These are phyloP conservation scores for Suillus paluster DNA, from an alignment of 768 basidiomycete species.

Conservation along the genomic window DNA sequence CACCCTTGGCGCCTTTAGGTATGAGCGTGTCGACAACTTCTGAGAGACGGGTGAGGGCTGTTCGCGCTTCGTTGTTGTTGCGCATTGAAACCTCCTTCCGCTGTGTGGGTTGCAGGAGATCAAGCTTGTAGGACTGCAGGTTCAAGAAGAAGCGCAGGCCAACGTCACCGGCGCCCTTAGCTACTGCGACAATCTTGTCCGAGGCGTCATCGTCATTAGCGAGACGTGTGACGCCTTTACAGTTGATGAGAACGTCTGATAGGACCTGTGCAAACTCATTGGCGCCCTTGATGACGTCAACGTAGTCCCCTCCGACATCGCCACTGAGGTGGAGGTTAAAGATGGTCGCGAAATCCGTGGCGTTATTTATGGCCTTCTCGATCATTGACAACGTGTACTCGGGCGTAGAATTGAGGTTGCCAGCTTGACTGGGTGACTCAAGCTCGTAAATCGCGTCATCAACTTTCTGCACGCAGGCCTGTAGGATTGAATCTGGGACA, in stretches of 20 bases:
- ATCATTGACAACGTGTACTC: conserved; percentile 99
- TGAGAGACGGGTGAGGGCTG: conserved; percentile 81
- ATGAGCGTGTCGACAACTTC: conserved; percentile 85
- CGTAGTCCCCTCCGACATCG: conserved; percentile 90
- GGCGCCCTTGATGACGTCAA: conserved; percentile 96
- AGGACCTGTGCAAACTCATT: conserved; percentile 96
- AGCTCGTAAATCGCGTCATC: conserved; percentile 98
- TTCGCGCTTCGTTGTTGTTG: conserved; percentile 86
- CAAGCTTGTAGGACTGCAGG: conserved; percentile 93
- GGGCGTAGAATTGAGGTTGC: conserved; percentile 96
- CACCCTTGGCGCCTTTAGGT: conserved; percentile 79
- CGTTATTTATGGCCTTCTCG: conserved; percentile 93
- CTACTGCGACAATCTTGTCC: conserved; percentile 86
- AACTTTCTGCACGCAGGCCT: conserved; percentile 95
- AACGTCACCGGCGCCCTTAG: conserved; percentile 85
- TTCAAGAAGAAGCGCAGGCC: conserved; percentile 94
- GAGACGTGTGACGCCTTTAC: conserved; percentile 94
- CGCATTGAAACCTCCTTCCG: conserved; percentile 88
- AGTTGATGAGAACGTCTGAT: conserved; percentile 89
- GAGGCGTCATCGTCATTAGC: conserved; percentile 89
- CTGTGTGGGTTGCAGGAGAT: conserved; percentile 71
- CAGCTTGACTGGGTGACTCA: conserved; percentile 92
- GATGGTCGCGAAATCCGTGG: conserved; percentile 93
- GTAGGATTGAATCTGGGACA: conserved; percentile 86
- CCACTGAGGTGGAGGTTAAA: conserved; percentile 90